Evolutionary conservation across 352 stramenopile genomes (phyloP), one percentile per base, ranked within the genome.

Genomic region (Globisporangium okanoganense): DNA sequence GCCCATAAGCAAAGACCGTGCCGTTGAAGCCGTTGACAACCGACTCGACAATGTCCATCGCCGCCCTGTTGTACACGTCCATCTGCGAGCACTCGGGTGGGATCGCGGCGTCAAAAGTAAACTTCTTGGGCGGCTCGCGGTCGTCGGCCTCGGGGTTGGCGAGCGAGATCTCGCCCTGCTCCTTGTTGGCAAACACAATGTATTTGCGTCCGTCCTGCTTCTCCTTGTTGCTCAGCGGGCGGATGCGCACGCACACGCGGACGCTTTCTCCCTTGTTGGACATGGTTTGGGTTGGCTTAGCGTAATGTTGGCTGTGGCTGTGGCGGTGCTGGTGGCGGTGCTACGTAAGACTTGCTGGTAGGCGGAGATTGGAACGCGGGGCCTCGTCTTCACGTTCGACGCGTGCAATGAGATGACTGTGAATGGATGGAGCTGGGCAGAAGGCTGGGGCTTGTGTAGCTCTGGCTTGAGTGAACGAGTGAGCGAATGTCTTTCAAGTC

Each of bases 71-170:
- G 69, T 98, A 98, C 43, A 99, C 93, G 62, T 98, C 82, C 69
- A 97, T 77, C 74, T 99, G 96, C 29, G 90, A 92, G 31, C 90
- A 97, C 38, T 87, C 80, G n/a, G 90, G 71, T 8, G 82, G 93
- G 63, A 99, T 98, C 0, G 98, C 94, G 6, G 94, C 91, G 75
- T 99, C 97, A 45, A 99, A 98, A 38, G 96, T 97, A 75, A 99
- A 99, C 25, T 75, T 90, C 65, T 99, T 99, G 13, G 91, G 88
- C 12, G 85, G 80, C 56, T 97, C 53, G 25, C 90, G 4, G 70
- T 78, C 27, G 74, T 67, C 71, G 1, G 67, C 79, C 45, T 80
- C 80, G 1, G 90, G 92, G 69, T 98, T 97, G 2, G 82, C 40
- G 43, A 98, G 78, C 51, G 85, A 82, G 62, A 99, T 90, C 54